A percentile compares a stretch with the other conserved stretches of the same genome.
These are phyloP conservation scores for Podospora pseudoanserina DNA, from an alignment of 495 filamentous ascomycete species.

Conservation along the genomic window DNA sequence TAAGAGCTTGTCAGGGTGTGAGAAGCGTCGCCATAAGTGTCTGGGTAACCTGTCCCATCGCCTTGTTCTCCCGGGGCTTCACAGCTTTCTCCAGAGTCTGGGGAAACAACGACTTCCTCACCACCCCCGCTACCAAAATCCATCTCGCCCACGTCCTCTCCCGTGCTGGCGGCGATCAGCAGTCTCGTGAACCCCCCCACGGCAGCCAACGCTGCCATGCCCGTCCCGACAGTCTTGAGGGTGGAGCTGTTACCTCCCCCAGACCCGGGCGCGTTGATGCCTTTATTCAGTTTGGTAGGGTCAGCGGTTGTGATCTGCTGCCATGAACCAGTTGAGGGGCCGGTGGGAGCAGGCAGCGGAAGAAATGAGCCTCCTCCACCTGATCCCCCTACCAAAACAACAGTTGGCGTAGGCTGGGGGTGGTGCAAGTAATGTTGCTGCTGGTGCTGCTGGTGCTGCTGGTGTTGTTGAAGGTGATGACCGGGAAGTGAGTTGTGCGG, in stretches of 20 bases:
- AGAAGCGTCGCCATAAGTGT: not conserved
- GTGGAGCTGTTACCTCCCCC: not conserved
- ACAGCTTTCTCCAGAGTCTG: not conserved
- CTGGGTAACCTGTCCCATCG: not conserved
- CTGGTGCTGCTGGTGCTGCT: not conserved
- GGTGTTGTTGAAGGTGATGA: not conserved
- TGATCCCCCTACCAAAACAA: not conserved
- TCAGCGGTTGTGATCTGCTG: not conserved
- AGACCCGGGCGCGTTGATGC: not conserved
- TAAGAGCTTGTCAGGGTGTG: not conserved
- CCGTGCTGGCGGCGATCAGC: constrained; percentile 1
- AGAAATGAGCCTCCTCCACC: not conserved
- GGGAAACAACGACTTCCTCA: not conserved
- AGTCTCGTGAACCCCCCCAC: not conserved
- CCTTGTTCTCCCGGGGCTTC: not conserved
- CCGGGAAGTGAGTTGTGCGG: not conserved
- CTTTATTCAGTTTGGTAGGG: not conserved
- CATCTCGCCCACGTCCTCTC: constrained; percentile 5
- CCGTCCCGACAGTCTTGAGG: not conserved
- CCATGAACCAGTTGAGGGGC: not conserved
- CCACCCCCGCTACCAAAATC: not conserved
- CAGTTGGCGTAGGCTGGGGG: not conserved
- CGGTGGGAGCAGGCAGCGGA: not conserved
- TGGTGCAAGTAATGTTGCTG: not conserved
- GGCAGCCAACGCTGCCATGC: not conserved